Percentiles rank a stretch among this genome's conserved stretches.
These are phyloP conservation scores for Rhizophagus sp. DNA, from an alignment of 192 early-diverging fungal species.

Conservation along the genomic window DNA sequence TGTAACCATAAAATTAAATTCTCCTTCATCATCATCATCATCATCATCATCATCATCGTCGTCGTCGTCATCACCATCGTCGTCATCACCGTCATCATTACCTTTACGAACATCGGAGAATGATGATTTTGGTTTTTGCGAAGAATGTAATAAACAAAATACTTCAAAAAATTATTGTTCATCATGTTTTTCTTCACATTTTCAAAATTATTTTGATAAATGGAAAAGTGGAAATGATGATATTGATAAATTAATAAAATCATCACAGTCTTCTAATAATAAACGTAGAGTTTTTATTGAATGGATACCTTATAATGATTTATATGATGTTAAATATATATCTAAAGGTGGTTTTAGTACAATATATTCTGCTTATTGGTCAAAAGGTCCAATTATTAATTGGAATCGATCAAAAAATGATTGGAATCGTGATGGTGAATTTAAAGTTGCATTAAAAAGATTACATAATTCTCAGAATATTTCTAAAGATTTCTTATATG, in stretches of 20 bases:
- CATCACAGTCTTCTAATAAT: not conserved
- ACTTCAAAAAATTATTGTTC: not conserved
- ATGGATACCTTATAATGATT: slow-evolving; percentile 22
- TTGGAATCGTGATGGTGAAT: not conserved
- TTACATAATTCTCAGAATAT: slow-evolving; percentile 20
- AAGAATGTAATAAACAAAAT: not conserved
- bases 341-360: slow-evolving; percentile 8
- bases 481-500: not conserved
- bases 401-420: not conserved
- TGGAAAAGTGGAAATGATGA: not conserved
- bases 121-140: not conserved
- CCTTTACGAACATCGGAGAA: not conserved
- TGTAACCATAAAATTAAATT: not conserved
- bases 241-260: slow-evolving; percentile 13
- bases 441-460: slow-evolving; percentile 22
- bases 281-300: not conserved
- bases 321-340: slow-evolving; percentile 1
- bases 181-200: not conserved
- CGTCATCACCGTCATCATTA: too few species aligned
- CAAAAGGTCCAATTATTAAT: not conserved
- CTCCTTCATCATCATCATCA: too few species aligned
- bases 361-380: slow-evolving; percentile 10
- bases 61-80: not conserved
- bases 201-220: not conserved
- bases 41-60: too few species aligned